phyloP scores from a whole-genome alignment of 768 basidiomycete genomes.

The Strobilomyces dryophilus region DNA sequence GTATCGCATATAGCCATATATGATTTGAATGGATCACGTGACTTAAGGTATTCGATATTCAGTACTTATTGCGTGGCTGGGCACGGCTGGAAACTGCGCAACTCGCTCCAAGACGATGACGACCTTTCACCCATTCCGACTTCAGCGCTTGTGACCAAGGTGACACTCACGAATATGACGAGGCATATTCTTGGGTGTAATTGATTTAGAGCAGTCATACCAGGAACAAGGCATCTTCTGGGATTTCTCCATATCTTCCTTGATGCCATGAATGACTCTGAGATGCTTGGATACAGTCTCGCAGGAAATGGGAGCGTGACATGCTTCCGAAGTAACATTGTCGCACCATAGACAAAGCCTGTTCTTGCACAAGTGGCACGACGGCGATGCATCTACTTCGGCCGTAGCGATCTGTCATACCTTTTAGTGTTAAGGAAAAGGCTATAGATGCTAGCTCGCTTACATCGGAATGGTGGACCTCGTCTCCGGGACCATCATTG shows the following conservation, averaged over 20 bases:
- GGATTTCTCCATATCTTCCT: background rate
- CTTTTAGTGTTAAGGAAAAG: background rate
- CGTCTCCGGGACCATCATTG: background rate
- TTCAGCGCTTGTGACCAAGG: background rate
- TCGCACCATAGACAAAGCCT: background rate
- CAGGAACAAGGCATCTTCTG: background rate
- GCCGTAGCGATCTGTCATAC: too few relatives aligned
- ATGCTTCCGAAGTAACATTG: background rate
- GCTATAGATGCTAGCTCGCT: background rate
- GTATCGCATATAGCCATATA: too few relatives aligned
- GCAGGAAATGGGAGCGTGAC: background rate
- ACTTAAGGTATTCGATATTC: too few relatives aligned
- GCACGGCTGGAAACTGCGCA: too few relatives aligned
- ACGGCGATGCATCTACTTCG: background rate
- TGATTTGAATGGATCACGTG: too few relatives aligned
- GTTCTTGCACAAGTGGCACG: background rate
- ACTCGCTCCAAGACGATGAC: too few relatives aligned
- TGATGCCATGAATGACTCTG: background rate
- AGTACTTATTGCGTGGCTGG: too few relatives aligned
- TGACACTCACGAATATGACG: constrained; percentile 3
- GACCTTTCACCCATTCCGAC: background rate
- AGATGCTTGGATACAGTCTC: background rate
- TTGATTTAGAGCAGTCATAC: background rate
- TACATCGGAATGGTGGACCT: background rate
- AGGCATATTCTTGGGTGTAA: background rate